Evolutionary conservation across 2,329 filamentous ascomycete species (phyloP).

Genomic region (Purpureocillium lavendulum): DNA sequence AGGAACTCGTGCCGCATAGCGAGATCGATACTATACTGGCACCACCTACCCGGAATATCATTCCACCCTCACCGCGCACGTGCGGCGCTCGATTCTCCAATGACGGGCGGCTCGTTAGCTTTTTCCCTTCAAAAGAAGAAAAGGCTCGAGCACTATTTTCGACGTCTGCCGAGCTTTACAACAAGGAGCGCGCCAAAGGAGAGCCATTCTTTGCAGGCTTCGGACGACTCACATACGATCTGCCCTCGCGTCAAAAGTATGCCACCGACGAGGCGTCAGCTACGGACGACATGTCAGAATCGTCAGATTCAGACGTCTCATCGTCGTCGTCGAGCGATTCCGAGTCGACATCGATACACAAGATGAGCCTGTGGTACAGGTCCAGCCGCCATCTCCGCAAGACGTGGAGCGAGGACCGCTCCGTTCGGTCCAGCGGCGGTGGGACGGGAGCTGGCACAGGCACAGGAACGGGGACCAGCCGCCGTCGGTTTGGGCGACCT

Average conservation of each 20-base stretch:
- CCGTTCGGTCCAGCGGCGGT: constrained; percentile 50
- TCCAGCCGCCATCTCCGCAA: constrained; percentile 43
- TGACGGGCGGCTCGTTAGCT: constrained; percentile 56
- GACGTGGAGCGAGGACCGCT: constrained; percentile 48
- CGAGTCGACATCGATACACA: constrained; percentile 54
- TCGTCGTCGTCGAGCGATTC: constrained; percentile 50
- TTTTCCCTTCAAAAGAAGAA: constrained; percentile 61
- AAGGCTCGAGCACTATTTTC: constrained; percentile 44
- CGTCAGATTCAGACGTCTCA: constrained; percentile 39
- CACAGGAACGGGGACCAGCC: constrained; percentile 44
- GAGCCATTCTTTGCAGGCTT: constrained; percentile 51
- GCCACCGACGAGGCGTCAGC: constrained; percentile 40
- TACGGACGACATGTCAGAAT: constrained; percentile 42
- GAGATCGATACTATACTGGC: constrained; percentile 46
- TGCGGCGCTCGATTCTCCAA: constrained; percentile 55
- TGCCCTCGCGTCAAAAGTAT: constrained; percentile 36
- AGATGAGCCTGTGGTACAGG: constrained; percentile 48
- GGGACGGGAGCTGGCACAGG: constrained; percentile 43
- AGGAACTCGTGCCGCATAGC: constrained; percentile 47
- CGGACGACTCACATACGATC: constrained; percentile 44
- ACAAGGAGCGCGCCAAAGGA: constrained; percentile 40
- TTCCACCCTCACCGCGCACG: constrained; percentile 46
- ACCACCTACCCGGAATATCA: constrained; percentile 42
- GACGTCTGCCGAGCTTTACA: constrained; percentile 33
- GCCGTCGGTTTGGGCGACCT: constrained; percentile 36